Base-by-base conservation (phyloP, 768 basidiomycete species). In the Suillus sp. region DNA sequence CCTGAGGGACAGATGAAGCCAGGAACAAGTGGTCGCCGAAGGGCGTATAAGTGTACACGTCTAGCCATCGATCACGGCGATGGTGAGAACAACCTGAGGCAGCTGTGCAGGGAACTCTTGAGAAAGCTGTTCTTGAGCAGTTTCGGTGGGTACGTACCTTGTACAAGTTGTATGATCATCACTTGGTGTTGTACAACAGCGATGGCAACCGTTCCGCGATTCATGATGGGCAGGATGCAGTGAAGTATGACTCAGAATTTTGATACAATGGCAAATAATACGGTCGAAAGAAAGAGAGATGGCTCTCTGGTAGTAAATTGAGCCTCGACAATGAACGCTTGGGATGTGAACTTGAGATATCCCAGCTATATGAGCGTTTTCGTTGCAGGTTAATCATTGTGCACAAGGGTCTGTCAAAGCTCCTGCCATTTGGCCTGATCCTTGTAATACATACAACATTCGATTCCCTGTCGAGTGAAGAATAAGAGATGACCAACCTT, bases 21-120 rank as follows among this genome's bases (percentile, higher is more conserved):
- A 91, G 82, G 77, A 91, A 91, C 60, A 87, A 76, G 63, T 87
- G 81, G 60, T 85, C 83, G 48, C 86, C 87, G 64, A 91, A 88
- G 0, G 86, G 87, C 1, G 79, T 72, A 69, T 83, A 91, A 3
- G 86, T 85, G 69, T 83, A 80, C 18, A 91, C 90, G 64, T 91
- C 88, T 56, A 91, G 70, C 75, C 81, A 87, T 59, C 77, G 82
- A 50, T 91, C 88, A 51, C 78, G 77, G 43, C 78, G 78, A 47
- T 72, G 78, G 73, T 89, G 88, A 3, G 83, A 78, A 54, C 85
- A 84, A 5, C 11, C 30, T 11, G 51, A 53, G 20, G 81, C 77
- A 53, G 85, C 90, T 40, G 50, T 40, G 35, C 27, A 51, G 43
- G 55, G 35, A 62, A 30, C 30, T 25, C 34, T 56, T 64, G 66